phyloP scores from a whole-genome alignment of 192 early-diverging fungal genomes.

The Paraglomus brasilianum region DNA sequence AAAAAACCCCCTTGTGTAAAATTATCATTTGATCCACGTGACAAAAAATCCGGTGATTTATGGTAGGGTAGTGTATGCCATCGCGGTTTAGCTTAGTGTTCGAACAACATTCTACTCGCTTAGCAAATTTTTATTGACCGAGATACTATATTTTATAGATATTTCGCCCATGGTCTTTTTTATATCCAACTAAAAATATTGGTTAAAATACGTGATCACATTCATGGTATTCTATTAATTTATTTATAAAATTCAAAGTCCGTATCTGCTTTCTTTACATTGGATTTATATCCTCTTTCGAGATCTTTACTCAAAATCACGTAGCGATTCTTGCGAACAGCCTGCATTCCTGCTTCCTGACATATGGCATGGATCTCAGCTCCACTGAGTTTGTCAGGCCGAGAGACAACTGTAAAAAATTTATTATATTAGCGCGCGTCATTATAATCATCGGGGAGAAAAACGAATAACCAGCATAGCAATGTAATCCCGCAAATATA shows the following conservation, averaged over 20 bases:
- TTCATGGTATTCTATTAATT: conserved; percentile 20
- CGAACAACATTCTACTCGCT: no score
- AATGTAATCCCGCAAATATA: no score
- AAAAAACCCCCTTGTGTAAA: no score
- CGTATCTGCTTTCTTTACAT: conserved; percentile 93
- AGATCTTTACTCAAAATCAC: conserved; percentile 93
- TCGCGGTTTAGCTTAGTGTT: no score
- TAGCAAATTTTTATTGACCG: no score
- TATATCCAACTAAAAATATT: no score
- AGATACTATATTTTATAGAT: no score
- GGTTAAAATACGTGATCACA: no score
- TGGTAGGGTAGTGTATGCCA: no score
- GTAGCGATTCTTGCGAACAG: conserved; percentile 97
- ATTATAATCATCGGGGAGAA: neutral
- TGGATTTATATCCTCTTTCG: conserved; percentile 94
- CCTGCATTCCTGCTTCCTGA: conserved; percentile 98
- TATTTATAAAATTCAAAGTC: conserved; percentile 97
- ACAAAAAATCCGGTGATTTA: no score
- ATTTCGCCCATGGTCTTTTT: no score
- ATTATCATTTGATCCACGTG: no score
- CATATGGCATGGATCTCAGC: conserved; percentile 98
- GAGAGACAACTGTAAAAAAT: conserved; percentile 72
- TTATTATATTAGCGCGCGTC: neutral
- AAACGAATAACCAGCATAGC: neutral
- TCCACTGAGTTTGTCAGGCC: conserved; percentile 95